These are phyloP conservation scores for Boletus tylopilopsis DNA, from an alignment of 768 basidiomycete genomes.

Conservation along the genomic window DNA sequence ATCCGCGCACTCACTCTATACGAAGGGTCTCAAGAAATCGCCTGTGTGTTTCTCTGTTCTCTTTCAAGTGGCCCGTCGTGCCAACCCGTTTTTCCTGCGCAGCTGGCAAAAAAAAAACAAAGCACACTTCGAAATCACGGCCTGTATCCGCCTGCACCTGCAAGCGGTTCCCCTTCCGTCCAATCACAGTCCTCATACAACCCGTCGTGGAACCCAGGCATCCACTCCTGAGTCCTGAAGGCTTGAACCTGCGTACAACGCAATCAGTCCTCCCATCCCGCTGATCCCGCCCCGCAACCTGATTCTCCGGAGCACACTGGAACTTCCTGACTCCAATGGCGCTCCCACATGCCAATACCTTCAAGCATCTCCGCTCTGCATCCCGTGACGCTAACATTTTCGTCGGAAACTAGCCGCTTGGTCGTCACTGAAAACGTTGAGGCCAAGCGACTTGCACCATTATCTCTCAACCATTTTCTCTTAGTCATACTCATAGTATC, in stretches of 20 bases:
- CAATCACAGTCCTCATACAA: slow-evolving; percentile 39
- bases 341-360: slow-evolving; percentile 64
- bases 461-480: background rate
- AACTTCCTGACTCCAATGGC: slow-evolving; percentile 40
- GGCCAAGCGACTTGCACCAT: slow-evolving; percentile 78
- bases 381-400: slow-evolving; percentile 96
- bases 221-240: slow-evolving; percentile 52
- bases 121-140: slow-evolving; percentile 52
- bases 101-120: slow-evolving; percentile 61
- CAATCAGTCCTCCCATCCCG: slow-evolving; percentile 32
- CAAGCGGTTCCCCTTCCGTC: slow-evolving; percentile 39
- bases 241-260: slow-evolving; percentile 54
- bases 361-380: slow-evolving; percentile 72
- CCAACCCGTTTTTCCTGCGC: no score
- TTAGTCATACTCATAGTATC: no score
- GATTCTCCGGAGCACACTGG: slow-evolving; percentile 50
- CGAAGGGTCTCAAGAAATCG: slow-evolving; percentile 87
- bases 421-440: slow-evolving; percentile 95
- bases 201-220: slow-evolving; percentile 36
- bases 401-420: slow-evolving; percentile 95
- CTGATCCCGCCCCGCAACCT: slow-evolving; percentile 52
- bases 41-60: slow-evolving; percentile 55
- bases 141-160: slow-evolving; percentile 34
- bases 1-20: no score
- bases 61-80: no score